Evolutionary conservation across 2,329 filamentous ascomycete genomes (phyloP), one percentile per base, ranked within the genome.

Genomic region (Ceratocystis alfenasii): DNA sequence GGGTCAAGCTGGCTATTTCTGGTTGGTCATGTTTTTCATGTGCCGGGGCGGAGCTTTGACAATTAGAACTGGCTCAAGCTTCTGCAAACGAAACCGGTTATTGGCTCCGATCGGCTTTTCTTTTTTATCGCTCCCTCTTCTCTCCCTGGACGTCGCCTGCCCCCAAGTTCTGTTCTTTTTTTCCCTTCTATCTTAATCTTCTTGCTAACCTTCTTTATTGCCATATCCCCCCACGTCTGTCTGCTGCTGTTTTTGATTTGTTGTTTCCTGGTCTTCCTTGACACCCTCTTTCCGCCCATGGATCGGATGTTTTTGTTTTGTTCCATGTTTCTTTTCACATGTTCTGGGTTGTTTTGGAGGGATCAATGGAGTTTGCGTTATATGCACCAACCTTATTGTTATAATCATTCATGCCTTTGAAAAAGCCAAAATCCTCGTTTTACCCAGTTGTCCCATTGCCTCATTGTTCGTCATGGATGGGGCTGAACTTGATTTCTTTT

Each of bases 301-400:
- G 62, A 53, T 64, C 63, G 20, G 53, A 55, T 66, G 41, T 46
- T 45, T 41, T 64, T 65, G 57, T 61, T 65, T 65, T 36, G 28
- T 61, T 50, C 53, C 36, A 57, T 44, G 48, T 57, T 64, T 65
- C 25, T 59, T 45, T 45, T 45, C 45, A 60, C 50, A 60, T 59
- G 57, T 65, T 65, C 20, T 50, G 64, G 36, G 64, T 65, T 60
- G 64, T 61, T 59, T 44, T 61, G 64, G 64, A 61, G 64, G 53
- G 64, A 65, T 61, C 57, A 50, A 61, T 65, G 64, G 64, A 65
- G 64, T 65, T 65, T 65, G 64, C 60, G 64, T 65, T 55, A 55
- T 65, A 65, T 60, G 57, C 64, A 65, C 45, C 44, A 61, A 53
- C 55, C 57, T 65, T 65, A 65, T 61, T 53, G 64, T 65, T 65